Evolutionary conservation across 2,329 filamentous ascomycete species (phyloP).

Genomic region (Leptographium wingfieldii): DNA sequence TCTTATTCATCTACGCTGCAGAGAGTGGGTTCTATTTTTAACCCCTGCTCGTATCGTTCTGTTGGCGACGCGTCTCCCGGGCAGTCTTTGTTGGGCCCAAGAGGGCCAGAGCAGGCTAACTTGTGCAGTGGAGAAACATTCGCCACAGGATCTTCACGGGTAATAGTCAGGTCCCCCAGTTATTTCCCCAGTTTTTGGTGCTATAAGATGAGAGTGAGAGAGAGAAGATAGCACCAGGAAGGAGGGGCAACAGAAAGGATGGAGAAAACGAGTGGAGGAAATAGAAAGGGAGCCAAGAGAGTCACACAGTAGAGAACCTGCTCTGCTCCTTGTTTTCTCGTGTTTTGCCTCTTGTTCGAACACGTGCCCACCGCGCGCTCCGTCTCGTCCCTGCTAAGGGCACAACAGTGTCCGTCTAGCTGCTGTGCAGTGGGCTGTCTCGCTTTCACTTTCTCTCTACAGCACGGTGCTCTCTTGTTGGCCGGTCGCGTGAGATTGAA

Average conservation of each 20-base stretch:
- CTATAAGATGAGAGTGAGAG: background rate
- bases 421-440: background rate
- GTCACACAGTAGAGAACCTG: background rate
- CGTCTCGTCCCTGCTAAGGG: background rate
- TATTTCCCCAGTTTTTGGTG: background rate
- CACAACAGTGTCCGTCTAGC: background rate
- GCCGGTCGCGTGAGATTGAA: no score
- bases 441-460: background rate
- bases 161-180: background rate
- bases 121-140: background rate
- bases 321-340: background rate
- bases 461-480: no score
- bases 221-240: background rate
- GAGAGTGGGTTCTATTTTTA: background rate
- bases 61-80: background rate
- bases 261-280: background rate
- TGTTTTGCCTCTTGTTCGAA: no score
- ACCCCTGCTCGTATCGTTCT: background rate
- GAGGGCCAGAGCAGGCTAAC: background rate
- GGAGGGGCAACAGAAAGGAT: background rate
- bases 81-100: background rate
- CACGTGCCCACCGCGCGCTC: no score
- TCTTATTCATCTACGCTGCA: background rate
- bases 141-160: background rate
- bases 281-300: background rate